These are phyloP conservation scores for Xerophyta viscosa DNA, from an alignment of 106 monocot genomes.

Conservation along the genomic window DNA sequence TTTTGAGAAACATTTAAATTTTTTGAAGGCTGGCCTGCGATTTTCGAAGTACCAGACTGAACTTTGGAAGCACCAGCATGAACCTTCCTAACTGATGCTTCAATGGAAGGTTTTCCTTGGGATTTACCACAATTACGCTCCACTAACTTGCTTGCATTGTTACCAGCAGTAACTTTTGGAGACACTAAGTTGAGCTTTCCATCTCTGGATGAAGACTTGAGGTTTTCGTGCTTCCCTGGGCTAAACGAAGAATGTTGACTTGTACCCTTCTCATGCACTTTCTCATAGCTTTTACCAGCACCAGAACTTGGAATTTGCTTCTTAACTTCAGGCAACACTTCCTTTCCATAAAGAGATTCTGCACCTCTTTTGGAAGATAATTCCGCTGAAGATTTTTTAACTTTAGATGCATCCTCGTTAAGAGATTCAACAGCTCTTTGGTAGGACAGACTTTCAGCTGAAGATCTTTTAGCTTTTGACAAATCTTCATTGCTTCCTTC, in stretches of 20 bases:
- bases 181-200: constrained; percentile 16
- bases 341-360: constrained; percentile 10
- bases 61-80: constrained; percentile 20
- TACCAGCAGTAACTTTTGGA: constrained; percentile 12
- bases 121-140: constrained; percentile 26
- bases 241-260: constrained; percentile 8
- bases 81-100: constrained; percentile 24
- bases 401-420: constrained; percentile 9
- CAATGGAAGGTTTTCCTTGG: constrained; percentile 17
- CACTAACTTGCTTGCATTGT: constrained; percentile 8
- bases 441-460: constrained; percentile 13
- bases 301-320: constrained; percentile 11
- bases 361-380: constrained; percentile 18
- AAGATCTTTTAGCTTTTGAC: constrained; percentile 10
- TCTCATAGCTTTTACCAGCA: constrained; percentile 16
- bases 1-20: constrained; percentile 13
- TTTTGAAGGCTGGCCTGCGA: constrained; percentile 17
- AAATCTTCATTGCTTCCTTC: constrained; percentile 14
- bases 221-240: constrained; percentile 19
- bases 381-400: constrained; percentile 12
- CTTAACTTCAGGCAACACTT: constrained; percentile 10
- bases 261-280: constrained; percentile 10
- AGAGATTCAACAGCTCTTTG: constrained; percentile 20
- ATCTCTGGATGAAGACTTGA: constrained; percentile 13
- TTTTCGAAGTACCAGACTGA: constrained; percentile 24